Evolutionary conservation across 2,329 filamentous ascomycete species (phyloP).

Genomic region (Sporothrix pseudoabietina): DNA sequence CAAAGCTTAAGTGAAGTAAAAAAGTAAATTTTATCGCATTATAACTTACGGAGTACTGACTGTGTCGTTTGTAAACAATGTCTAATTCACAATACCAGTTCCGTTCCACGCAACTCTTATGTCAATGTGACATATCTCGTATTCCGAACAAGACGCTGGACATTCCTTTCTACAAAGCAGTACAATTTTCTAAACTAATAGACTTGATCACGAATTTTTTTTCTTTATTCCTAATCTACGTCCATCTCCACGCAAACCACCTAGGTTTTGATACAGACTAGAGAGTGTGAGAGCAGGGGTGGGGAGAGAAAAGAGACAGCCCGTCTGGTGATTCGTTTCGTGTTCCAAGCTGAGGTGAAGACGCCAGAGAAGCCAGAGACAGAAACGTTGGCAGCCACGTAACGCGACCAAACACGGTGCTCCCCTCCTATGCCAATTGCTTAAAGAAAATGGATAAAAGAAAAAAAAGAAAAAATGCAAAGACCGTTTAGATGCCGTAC

Average conservation of each 20-base stretch:
- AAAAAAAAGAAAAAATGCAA: background rate
- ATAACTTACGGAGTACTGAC: too few species aligned
- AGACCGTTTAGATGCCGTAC: background rate
- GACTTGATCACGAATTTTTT: too few species aligned
- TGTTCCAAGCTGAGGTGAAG: conserved; percentile 6
- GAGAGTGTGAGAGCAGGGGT: background rate
- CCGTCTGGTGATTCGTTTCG: conserved; percentile 2
- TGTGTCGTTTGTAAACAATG: too few species aligned
- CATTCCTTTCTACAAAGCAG: too few species aligned
- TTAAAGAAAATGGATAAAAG: background rate
- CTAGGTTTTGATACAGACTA: background rate
- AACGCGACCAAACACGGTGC: background rate
- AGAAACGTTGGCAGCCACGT: conserved; percentile 19
- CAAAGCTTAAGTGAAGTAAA: too few species aligned
- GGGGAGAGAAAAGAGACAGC: background rate
- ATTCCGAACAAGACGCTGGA: too few species aligned
- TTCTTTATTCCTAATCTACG: too few species aligned
- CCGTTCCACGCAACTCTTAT: too few species aligned
- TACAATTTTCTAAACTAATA: too few species aligned
- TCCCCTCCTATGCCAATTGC: background rate
- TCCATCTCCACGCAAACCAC: background rate
- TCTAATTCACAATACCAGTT: too few species aligned
- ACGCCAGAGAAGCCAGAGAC: background rate
- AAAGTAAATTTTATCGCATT: too few species aligned
- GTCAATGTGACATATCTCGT: too few species aligned